Percentiles rank a stretch among this genome's conserved stretches.
These are phyloP conservation scores for Ustilago lituana DNA, from an alignment of 1,284 basidiomycete species.

Conservation along the genomic window DNA sequence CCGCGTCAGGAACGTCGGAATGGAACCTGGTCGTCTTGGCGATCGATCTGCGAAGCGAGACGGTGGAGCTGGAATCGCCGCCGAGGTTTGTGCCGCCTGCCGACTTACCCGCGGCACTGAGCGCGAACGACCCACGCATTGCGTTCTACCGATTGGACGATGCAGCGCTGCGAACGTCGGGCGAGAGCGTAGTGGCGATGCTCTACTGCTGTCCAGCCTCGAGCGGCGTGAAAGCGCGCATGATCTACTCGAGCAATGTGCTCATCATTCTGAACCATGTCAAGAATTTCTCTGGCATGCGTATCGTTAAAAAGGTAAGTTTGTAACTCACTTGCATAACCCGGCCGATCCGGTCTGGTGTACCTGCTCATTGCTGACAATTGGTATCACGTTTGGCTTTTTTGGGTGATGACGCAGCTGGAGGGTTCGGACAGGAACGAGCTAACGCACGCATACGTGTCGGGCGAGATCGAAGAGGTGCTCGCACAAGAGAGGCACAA, in stretches of 20 bases:
- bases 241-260: constrained; percentile 58
- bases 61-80: constrained; percentile 41
- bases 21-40: constrained; percentile 54
- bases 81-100: constrained; percentile 44
- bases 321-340: no score
- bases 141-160: constrained; percentile 51
- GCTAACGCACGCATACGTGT: constrained; percentile 27
- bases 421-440: constrained; percentile 39
- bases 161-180: constrained; percentile 17
- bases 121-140: constrained; percentile 43
- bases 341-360: no score
- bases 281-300: constrained; percentile 45
- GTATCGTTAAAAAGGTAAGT: constrained; percentile 51
- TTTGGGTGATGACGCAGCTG: no score
- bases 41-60: constrained; percentile 47
- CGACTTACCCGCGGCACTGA: constrained; percentile 27
- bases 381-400: no score
- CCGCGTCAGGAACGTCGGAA: constrained; percentile 48
- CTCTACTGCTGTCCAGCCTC: constrained; percentile 57
- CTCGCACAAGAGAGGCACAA: constrained; percentile 35
- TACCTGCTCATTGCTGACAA: no score
- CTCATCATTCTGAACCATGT: constrained; percentile 45
- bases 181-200: constrained; percentile 50
- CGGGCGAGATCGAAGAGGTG: constrained; percentile 34
- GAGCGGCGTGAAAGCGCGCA: constrained; percentile 51